phyloP scores from a whole-genome alignment of 768 basidiomycete species.

The Amanita jacksonii region DNA sequence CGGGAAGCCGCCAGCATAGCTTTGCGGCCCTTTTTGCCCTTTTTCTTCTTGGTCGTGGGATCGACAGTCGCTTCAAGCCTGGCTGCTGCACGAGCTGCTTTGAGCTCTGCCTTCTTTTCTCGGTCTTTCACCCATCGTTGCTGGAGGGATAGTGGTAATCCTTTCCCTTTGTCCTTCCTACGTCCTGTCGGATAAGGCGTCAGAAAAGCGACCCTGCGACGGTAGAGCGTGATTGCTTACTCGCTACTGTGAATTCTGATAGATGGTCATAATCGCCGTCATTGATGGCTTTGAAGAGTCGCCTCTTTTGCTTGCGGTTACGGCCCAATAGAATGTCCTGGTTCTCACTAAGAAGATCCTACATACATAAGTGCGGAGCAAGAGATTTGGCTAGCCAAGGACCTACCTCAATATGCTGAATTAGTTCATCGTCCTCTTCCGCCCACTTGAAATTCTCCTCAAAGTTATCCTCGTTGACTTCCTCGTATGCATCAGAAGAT shows the following conservation, averaged over 20 bases:
- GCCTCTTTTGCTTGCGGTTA: slow-evolving; percentile 41
- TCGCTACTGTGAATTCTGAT: slow-evolving; percentile 33
- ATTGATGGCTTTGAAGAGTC: slow-evolving; percentile 48
- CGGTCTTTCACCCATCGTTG: slow-evolving; percentile 79
- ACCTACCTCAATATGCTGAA: slow-evolving; percentile 45
- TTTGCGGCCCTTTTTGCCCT: slow-evolving; percentile 61
- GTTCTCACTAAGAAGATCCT: slow-evolving; percentile 59
- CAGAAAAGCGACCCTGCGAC: not conserved
- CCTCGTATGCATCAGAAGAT: slow-evolving; percentile 25
- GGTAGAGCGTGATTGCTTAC: slow-evolving; percentile 41
- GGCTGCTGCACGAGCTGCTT: slow-evolving; percentile 48
- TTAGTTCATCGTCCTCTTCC: slow-evolving; percentile 49
- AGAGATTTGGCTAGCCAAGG: not conserved
- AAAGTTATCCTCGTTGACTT: slow-evolving; percentile 17
- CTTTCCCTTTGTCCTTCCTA: slow-evolving; percentile 42
- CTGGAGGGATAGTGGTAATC: slow-evolving; percentile 47
- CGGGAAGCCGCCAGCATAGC: slow-evolving; percentile 50
- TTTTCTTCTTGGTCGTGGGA: slow-evolving; percentile 50
- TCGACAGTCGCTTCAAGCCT: slow-evolving; percentile 52
- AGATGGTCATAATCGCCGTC: slow-evolving; percentile 43
- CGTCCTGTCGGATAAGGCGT: slow-evolving; percentile 20
- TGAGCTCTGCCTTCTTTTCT: slow-evolving; percentile 69
- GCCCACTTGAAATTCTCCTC: slow-evolving; percentile 23
- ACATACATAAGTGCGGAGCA: not conserved
- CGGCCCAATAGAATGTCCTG: slow-evolving; percentile 33